Percentiles rank a stretch among this genome's conserved stretches.
These are phyloP conservation scores for Cenococcum geophilum DNA, from an alignment of 495 filamentous ascomycete species.

Conservation along the genomic window DNA sequence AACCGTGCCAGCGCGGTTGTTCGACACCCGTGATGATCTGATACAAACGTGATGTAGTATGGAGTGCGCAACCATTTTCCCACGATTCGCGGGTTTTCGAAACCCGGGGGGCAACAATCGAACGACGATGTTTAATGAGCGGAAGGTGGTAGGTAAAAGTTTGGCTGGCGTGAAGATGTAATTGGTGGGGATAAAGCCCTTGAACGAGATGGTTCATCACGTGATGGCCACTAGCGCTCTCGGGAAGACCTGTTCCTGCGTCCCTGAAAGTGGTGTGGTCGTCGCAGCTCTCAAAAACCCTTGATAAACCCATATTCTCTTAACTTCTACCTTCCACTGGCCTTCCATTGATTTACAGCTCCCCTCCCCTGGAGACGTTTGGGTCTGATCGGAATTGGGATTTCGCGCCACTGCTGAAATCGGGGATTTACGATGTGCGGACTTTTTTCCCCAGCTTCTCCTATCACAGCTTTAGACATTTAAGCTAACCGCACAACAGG, in stretches of 20 bases:
- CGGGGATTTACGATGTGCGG: neutral
- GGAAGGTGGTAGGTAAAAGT: neutral
- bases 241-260: neutral
- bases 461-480: neutral
- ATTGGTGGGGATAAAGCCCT: constrained; percentile 6
- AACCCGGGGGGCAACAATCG: too few species aligned
- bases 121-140: neutral
- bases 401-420: neutral
- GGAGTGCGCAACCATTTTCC: too few species aligned
- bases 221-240: constrained; percentile 3
- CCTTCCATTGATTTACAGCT: neutral
- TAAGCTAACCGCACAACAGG: constrained; percentile 8
- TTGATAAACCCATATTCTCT: neutral
- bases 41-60: too few species aligned
- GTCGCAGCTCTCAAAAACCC: neutral
- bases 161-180: neutral
- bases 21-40: too few species aligned
- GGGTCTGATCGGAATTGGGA: neutral
- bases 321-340: neutral
- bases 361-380: neutral
- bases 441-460: constrained; percentile 2
- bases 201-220: neutral
- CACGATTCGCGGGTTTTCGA: too few species aligned
- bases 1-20: too few species aligned
- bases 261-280: constrained; percentile 10